Conservation (phyloP, 106 monocot species). For the Platanthera guangdongensis region DNA sequence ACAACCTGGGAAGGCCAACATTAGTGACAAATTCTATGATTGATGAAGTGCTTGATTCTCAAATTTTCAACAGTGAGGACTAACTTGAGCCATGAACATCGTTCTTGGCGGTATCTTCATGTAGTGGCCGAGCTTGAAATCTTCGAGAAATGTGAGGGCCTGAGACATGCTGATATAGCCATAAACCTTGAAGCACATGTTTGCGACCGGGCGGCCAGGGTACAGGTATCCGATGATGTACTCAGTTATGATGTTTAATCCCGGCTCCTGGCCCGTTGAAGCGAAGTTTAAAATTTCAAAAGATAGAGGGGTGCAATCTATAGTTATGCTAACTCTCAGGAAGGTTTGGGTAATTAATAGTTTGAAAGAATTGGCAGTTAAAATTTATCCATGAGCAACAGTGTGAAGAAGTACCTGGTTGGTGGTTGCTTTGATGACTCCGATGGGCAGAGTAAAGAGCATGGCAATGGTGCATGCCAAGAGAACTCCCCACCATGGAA, state of each 20-base stretch:
- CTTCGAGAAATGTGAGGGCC: slow-evolving; percentile 40
- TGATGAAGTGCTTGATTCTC: neutral
- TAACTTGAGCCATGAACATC: slow-evolving; percentile 60
- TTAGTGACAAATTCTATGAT: neutral
- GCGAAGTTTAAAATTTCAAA: neutral
- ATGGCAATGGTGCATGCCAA: slow-evolving; percentile 24
- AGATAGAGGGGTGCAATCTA: too few species aligned
- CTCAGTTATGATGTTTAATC: slow-evolving; percentile 47
- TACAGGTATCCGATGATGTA: slow-evolving; percentile 56
- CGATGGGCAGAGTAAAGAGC: slow-evolving; percentile 25
- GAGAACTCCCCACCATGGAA: slow-evolving; percentile 93
- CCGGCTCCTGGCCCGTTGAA: slow-evolving; percentile 20
- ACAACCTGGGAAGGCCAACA: slow-evolving; percentile 39
- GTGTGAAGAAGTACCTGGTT: slow-evolving; percentile 7
- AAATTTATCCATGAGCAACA: too few species aligned
- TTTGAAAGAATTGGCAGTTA: neutral
- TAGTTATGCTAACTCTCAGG: too few species aligned
- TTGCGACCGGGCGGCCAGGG: slow-evolving; percentile 43
- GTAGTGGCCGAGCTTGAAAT: slow-evolving; percentile 55
- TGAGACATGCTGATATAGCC: slow-evolving; percentile 51
- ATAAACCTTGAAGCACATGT: slow-evolving; percentile 63
- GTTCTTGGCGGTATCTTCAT: slow-evolving; percentile 58
- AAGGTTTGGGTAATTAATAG: too few species aligned
- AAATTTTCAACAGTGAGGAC: neutral
- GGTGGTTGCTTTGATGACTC: slow-evolving; percentile 19